These are phyloP conservation scores for Bruguiera gymnorhiza DNA, from an alignment of 345 rosid species.

Conservation along the genomic window DNA sequence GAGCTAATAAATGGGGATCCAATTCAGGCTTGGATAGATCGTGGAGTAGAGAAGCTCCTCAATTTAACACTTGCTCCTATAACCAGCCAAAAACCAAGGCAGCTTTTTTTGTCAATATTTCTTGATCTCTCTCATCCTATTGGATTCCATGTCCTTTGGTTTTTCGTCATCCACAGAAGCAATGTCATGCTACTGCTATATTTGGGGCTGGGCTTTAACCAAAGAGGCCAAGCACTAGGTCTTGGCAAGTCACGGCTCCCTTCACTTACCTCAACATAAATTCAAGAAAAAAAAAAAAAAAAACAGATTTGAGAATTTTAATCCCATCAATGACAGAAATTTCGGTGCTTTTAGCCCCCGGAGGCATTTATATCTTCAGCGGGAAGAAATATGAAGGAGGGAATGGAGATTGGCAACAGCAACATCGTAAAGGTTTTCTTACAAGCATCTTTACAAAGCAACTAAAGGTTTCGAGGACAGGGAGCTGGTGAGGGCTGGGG, in stretches of 20 bases:
- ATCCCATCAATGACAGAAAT: neutral
- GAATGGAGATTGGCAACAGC: conserved; percentile 6
- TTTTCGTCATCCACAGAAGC: conserved; percentile 17
- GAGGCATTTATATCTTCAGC: neutral
- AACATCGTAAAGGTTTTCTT: conserved; percentile 12
- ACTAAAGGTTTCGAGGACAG: neutral
- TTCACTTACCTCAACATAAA: neutral
- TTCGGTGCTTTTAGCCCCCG: neutral
- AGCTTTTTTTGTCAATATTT: conserved; percentile 8
- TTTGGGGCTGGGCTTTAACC: conserved; percentile 18
- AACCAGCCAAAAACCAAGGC: conserved; percentile 6
- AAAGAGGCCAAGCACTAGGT: conserved; percentile 3
- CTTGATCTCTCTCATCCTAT: conserved; percentile 4
- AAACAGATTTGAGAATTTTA: neutral
- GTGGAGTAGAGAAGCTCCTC: conserved; percentile 2
- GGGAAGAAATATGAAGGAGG: conserved; percentile 8
- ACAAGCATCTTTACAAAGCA: conserved; percentile 13
- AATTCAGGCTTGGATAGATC: conserved; percentile 21
- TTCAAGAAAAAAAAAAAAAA: neutral
- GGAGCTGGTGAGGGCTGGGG: neutral
- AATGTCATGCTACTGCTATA: conserved; percentile 3
- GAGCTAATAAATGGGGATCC: conserved; percentile 11
- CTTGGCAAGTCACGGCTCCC: conserved; percentile 8
- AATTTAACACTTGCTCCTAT: conserved; percentile 19
- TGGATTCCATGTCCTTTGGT: neutral